Conservation (phyloP, 2,329 filamentous ascomycete species). For the Fusarium incarnatum region DNA sequence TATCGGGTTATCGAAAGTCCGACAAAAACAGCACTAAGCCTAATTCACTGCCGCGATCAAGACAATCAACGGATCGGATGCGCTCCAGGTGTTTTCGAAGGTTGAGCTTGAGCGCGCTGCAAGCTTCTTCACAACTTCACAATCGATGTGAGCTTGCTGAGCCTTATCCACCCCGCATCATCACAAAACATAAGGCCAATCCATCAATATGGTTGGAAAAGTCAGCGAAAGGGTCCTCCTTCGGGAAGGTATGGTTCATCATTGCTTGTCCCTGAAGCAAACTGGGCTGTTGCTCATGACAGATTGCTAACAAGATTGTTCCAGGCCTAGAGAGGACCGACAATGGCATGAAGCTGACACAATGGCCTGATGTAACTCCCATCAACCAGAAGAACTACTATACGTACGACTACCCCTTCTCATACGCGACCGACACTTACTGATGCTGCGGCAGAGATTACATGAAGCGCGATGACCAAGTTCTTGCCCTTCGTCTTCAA, state of each 20-base stretch:
- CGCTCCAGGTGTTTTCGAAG: constrained; percentile 46
- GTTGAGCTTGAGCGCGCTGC: constrained; percentile 37
- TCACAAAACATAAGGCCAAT: constrained; percentile 21
- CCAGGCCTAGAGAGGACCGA: constrained; percentile 94
- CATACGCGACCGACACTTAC: constrained; percentile 3
- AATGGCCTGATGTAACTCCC: constrained; percentile 89
- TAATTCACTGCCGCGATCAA: constrained; percentile 32
- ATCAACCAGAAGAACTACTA: constrained; percentile 99
- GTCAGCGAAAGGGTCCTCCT: constrained; percentile 74
- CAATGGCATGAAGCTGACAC: constrained; percentile 96
- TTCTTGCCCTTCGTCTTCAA: constrained; percentile 87
- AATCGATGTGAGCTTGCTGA: constrained; percentile 42
- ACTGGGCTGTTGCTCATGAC: constrained; percentile 24
- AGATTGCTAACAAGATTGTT: constrained; percentile 41
- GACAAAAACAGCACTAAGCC: constrained; percentile 21
- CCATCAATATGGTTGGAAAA: constrained; percentile 68
- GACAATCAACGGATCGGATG: constrained; percentile 39
- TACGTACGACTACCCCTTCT: constrained; percentile 67
- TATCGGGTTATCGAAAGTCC: constrained; percentile 36
- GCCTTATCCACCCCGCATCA: constrained; percentile 23
- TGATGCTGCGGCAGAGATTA: constrained; percentile 75
- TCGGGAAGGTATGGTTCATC: constrained; percentile 63
- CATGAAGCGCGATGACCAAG: constrained; percentile 97
- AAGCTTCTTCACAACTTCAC: constrained; percentile 29
- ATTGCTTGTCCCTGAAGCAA: constrained; percentile 16